phyloP scores from a whole-genome alignment of 108 stramenopile species.

The Fragilariopsis cylindrus region DNA sequence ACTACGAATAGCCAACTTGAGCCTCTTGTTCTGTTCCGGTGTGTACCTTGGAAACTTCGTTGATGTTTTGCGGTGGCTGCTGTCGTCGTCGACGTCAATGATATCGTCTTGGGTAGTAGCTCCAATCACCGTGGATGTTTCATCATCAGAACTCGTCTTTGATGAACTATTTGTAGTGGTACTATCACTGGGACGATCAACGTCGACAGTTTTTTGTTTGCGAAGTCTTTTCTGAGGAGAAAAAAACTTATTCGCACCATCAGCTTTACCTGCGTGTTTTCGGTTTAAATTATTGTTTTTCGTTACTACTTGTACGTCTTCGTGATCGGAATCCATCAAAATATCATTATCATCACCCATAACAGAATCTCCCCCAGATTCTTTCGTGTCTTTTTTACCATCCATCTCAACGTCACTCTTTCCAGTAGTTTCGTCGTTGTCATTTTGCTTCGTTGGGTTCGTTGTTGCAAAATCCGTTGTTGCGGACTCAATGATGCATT shows the following conservation, averaged over 20 bases:
- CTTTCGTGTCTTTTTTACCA: not conserved
- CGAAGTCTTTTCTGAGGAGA: no score
- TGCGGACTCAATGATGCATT: no score
- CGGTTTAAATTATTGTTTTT: not conserved
- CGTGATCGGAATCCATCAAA: no score
- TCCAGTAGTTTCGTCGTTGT: not conserved
- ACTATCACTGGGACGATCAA: not conserved
- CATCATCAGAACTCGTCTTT: not conserved
- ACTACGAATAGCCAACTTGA: no score
- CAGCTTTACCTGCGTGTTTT: not conserved
- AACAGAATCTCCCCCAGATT: not conserved
- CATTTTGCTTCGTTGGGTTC: not conserved
- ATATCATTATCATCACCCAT: not conserved
- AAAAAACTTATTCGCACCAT: no score
- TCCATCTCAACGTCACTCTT: not conserved
- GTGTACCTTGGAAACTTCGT: no score
- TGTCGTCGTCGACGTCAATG: constrained; percentile 9
- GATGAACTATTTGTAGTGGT: not conserved
- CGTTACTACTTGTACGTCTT: not conserved
- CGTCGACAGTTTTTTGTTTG: not conserved
- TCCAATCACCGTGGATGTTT: not conserved
- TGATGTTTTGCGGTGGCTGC: no score
- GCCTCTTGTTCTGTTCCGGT: no score
- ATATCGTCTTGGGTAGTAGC: not conserved
- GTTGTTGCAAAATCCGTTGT: no score